phyloP scores from a whole-genome alignment of 202 grass and related monocot genomes.

The Zizania palustris region DNA sequence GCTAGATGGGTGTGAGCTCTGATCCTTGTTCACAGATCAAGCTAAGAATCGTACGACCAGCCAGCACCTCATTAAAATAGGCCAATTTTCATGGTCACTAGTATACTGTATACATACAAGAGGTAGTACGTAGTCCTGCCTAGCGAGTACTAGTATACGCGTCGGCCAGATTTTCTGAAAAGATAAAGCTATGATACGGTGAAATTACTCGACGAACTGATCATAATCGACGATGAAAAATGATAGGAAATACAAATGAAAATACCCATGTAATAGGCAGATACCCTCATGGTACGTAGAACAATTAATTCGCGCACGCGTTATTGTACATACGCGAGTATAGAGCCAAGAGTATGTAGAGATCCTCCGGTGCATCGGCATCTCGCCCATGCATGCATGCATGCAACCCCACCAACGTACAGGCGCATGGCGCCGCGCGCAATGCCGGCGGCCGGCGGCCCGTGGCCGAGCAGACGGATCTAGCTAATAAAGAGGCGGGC shows the following conservation, averaged over 20 bases:
- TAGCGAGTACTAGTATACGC: no score
- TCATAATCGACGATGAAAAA: background rate
- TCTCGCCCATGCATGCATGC: slow-evolving; percentile 21
- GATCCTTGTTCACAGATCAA: background rate
- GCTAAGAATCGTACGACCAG: background rate
- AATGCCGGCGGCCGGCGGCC: background rate
- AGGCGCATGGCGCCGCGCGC: background rate
- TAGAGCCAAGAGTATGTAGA: background rate
- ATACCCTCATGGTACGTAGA: background rate
- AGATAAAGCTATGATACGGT: no score
- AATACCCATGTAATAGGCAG: background rate
- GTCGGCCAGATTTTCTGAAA: no score
- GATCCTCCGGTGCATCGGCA: background rate
- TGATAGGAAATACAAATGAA: background rate
- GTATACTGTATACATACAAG: no score
- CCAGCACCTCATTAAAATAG: no score
- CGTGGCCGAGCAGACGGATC: background rate
- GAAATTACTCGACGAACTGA: background rate
- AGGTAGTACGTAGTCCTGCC: no score
- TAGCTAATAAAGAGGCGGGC: background rate
- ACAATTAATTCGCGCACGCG: background rate
- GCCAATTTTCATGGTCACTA: no score
- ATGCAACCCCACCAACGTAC: background rate
- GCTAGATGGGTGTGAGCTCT: background rate
- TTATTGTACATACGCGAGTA: background rate